Conservation (phyloP, 2,329 filamentous ascomycete genomes). For the Mycosphaerella sp. region DNA sequence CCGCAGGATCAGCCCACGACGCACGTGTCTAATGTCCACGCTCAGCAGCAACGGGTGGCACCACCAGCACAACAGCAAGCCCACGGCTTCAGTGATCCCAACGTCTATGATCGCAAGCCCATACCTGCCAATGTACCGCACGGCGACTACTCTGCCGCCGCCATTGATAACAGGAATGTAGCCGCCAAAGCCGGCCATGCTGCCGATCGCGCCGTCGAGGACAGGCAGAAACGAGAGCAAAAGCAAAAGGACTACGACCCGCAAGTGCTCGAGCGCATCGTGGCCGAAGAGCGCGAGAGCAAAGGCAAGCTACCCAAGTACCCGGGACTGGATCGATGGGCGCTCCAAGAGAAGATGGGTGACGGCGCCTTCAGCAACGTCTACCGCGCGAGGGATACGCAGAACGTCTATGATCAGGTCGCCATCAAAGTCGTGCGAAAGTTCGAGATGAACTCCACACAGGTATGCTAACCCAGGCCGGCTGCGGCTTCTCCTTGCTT, state of each 20-base stretch:
- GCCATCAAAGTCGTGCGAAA: conserved; percentile 99
- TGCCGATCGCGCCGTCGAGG: conserved; percentile 57
- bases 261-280: conserved; percentile 71
- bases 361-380: conserved; percentile 99
- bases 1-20: conserved; percentile 56
- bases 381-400: conserved; percentile 75
- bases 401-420: conserved; percentile 67
- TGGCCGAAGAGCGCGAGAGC: conserved; percentile 85
- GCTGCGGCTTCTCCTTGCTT: conserved; percentile 10
- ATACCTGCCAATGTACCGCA: conserved; percentile 43
- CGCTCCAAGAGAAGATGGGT: conserved; percentile 92
- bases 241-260: conserved; percentile 49
- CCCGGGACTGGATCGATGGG: conserved; percentile 78
- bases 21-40: conserved; percentile 58
- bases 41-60: conserved; percentile 49
- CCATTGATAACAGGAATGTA: conserved; percentile 56
- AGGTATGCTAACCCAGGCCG: conserved; percentile 61
- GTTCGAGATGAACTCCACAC: conserved; percentile 97
- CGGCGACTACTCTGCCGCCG: conserved; percentile 58
- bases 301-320: conserved; percentile 81
- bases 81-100: conserved; percentile 52
- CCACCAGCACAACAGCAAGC: conserved; percentile 34
- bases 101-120: conserved; percentile 53
- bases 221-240: conserved; percentile 51
- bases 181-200: conserved; percentile 61